Evolutionary conservation across 768 basidiomycete genomes (phyloP), one percentile per base, ranked within the genome.

Genomic region (Trametes meyenii): DNA sequence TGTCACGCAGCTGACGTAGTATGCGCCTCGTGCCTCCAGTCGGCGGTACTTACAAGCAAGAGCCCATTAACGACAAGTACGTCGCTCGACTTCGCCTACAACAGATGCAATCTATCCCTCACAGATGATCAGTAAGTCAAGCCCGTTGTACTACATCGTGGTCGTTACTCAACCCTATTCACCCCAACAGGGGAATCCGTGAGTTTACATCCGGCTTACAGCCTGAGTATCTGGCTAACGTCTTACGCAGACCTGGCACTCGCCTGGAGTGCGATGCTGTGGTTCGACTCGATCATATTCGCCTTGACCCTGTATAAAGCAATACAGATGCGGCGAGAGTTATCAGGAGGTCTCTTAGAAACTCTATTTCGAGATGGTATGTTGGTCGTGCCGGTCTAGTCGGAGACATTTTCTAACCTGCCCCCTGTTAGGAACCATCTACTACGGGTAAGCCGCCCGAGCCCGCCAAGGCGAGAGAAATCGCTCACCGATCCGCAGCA

Each of bases 241-340:
- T 13, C 7, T 36, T 14, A 40, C n/a, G 19, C 26, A 61, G 60
- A 61, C 36, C 49, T 61, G 10, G 60, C 60, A 10, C 40, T 61
- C 4, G 48, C 48, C 5, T 50, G 48, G 65, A 21, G 29, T 2
- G 55, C 65, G 14, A 61, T 66, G 62, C 43, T 66, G n/a, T 60
- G 54, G 58, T 66, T 66, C 51, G 65, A 66, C 38, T 63, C 62
- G 12, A 58, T 55, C 2, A 58, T 66, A 26, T 63, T 66, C 16
- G 24, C 55, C 1, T 29, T 63, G 42, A 66, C 65, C 3, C 39
- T 61, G 13, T 56, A 29, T 33, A 61, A 61, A 19, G 60, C 60
- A 3, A 21, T 61, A 10, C 53, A 61, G 24, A 49, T 61, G 52
- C 60, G 60, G 29, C 12, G 46, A 11, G 52, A 55, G 40, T 4